Percentiles rank a stretch among this genome's conserved stretches.
These are phyloP conservation scores for Typha latifolia DNA, from an alignment of 176 grass and related monocot species.

Conservation along the genomic window DNA sequence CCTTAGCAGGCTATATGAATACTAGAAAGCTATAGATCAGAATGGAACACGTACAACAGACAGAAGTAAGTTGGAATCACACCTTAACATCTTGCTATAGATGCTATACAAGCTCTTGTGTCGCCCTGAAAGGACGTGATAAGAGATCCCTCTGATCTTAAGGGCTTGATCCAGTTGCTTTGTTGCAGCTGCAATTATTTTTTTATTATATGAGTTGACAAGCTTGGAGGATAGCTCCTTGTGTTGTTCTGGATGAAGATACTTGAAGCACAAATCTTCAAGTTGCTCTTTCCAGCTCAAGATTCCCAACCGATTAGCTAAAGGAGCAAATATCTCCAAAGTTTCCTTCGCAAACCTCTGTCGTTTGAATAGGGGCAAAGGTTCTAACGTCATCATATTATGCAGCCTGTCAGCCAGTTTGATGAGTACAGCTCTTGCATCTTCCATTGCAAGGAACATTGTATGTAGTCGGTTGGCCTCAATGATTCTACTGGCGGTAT, in stretches of 20 bases:
- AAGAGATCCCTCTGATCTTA: constrained; percentile 45
- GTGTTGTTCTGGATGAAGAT: constrained; percentile 50
- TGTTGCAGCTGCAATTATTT: constrained; percentile 57
- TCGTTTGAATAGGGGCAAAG: constrained; percentile 51
- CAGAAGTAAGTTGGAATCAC: background rate
- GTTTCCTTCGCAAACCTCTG: constrained; percentile 69
- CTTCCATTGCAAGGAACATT: constrained; percentile 26
- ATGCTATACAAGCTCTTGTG: constrained; percentile 83
- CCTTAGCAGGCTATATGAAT: no score
- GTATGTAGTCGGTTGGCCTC: constrained; percentile 20
- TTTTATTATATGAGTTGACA: constrained; percentile 43
- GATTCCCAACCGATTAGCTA: constrained; percentile 22
- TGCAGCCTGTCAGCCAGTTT: constrained; percentile 24
- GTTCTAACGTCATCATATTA: constrained; percentile 38
- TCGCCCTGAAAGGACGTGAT: constrained; percentile 51
- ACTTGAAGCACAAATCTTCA: constrained; percentile 67
- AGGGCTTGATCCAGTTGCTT: constrained; percentile 53
- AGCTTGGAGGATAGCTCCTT: constrained; percentile 47
- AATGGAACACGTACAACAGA: no score
- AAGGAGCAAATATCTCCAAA: constrained; percentile 52
- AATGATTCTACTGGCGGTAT: constrained; percentile 7
- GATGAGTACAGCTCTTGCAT: constrained; percentile 20
- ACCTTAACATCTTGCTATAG: constrained; percentile 80
- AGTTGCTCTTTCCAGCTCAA: constrained; percentile 57
- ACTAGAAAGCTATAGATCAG: no score